Conservation (phyloP, 2,329 filamentous ascomycete genomes). For the Penicillium hesseltinei region DNA sequence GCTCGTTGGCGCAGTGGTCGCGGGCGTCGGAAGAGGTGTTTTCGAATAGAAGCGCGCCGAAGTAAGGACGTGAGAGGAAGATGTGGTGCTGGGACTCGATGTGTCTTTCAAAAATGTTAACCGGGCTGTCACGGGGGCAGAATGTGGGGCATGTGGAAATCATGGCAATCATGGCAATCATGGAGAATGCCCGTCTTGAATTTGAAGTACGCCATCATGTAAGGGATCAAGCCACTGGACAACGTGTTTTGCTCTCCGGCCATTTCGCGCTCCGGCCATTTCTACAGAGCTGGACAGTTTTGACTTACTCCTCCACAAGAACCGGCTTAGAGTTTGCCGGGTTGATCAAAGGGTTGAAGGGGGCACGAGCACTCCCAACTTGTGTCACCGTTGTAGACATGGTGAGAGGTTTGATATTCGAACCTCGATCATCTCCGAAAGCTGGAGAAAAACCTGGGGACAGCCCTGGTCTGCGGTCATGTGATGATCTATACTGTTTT, state of each 20-base stretch:
- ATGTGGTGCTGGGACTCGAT: conserved; percentile 37
- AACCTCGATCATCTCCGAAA: background rate
- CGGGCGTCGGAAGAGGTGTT: conserved; percentile 65
- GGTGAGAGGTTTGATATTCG: background rate
- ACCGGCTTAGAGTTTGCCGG: conserved; percentile 51
- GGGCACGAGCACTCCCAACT: conserved; percentile 22
- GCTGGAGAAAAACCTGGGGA: conserved; percentile 3
- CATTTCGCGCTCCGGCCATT: background rate
- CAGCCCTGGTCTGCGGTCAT: background rate
- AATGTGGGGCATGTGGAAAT: background rate
- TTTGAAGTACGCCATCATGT: background rate
- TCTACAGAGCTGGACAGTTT: background rate
- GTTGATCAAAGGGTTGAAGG: conserved; percentile 54
- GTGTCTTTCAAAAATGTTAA: conserved; percentile 21
- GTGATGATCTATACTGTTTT: conserved; percentile 9
- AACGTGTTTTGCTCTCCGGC: background rate
- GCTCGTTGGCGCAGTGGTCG: conserved; percentile 65
- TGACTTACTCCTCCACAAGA: conserved; percentile 48
- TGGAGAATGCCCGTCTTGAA: background rate
- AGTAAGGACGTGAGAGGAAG: conserved; percentile 55
- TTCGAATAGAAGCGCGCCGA: conserved; percentile 63
- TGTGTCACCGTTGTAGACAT: conserved; percentile 15
- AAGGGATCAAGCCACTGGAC: conserved; percentile 3
- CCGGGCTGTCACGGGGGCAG: background rate
- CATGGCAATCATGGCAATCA: background rate